Conservation (phyloP, 805 yeast species). For the Kodamaea laetipori region DNA sequence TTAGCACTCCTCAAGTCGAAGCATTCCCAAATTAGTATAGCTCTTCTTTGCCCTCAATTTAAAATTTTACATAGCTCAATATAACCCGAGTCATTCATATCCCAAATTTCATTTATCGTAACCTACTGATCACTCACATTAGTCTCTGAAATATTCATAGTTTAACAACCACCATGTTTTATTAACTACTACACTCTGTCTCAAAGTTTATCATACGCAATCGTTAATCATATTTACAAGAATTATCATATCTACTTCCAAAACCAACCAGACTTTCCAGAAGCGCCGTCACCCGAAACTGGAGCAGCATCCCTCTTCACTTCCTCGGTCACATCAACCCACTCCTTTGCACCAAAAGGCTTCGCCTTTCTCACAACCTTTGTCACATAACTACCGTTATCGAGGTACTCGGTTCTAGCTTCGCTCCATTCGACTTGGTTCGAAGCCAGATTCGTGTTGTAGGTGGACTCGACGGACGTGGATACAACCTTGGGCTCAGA, state of each 20-base stretch:
- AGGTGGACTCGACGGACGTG: slow-evolving; percentile 27
- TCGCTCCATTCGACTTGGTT: slow-evolving; percentile 35
- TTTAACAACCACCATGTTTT: no score
- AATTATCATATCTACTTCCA: slow-evolving; percentile 18
- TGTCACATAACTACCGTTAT: slow-evolving; percentile 40
- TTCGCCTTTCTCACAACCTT: slow-evolving; percentile 33
- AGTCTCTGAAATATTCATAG: no score
- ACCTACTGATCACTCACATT: no score
- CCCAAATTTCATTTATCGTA: no score
- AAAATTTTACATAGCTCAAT: no score
- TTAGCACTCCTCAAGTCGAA: no score
- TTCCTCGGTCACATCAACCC: slow-evolving; percentile 35
- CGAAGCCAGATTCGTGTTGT: slow-evolving; percentile 28
- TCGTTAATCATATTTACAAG: not conserved
- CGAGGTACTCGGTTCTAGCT: slow-evolving; percentile 33
- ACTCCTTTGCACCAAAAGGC: slow-evolving; percentile 35
- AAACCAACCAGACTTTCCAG: slow-evolving; percentile 23
- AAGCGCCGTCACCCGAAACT: not conserved
- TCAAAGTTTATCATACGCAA: no score
- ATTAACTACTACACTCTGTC: no score
- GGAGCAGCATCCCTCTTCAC: slow-evolving; percentile 15
- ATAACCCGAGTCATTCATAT: no score
- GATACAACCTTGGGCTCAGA: slow-evolving; percentile 24
- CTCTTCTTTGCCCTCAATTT: no score
- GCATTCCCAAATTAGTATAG: no score